Base-by-base conservation (phyloP, 179 eudicot genomes). In the Actinidia polygama region DNA sequence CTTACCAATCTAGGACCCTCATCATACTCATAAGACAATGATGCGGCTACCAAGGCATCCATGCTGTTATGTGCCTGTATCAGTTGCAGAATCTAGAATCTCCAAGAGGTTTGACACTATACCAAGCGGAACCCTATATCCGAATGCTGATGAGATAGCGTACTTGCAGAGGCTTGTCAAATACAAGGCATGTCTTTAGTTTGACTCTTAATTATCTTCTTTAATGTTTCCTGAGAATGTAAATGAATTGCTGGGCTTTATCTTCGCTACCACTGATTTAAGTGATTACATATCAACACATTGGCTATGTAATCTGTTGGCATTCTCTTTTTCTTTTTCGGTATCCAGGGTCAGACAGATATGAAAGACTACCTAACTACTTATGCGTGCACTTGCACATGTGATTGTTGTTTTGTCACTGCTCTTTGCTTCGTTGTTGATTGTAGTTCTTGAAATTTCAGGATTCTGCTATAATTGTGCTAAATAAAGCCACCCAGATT, bases 21-120 rank as follows among this genome's bases (percentile, higher is more conserved):
- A 55, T 93, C 92, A 53, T 90, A 90, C 76, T 88, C 97, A 73
- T 90, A 96, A 15, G 97, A 88, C 84, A 94, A 87, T 26, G 99
- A 97, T 75, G 98, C 97, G 81, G 98, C 97, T 77, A 97, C 99
- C 88, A 96, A 90, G 71, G 96, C 99, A 90, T 96, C 99, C 98
- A 96, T 92, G 91, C 98, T 93, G 85, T 96, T 93, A 86, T 79
- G 88, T 92, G 54, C 99, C 98, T 24, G 92, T 96, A 80, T 92
- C 98, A 36, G 89, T 94, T 79, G 94, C 92, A 70, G 98, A 92
- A 90, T 85, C 91, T 84, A 92, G 89, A 86, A 91, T 96, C 81
- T 92, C 96, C 71, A 93, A 75, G 88, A 93, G 99, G 87, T 96
- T 88, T 86, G 94, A 93, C 79, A 89, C 92, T 82, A 96, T 96